These are phyloP conservation scores for Buxus sempervirens DNA, from an alignment of 164 flowering plant species.

Conservation along the genomic window DNA sequence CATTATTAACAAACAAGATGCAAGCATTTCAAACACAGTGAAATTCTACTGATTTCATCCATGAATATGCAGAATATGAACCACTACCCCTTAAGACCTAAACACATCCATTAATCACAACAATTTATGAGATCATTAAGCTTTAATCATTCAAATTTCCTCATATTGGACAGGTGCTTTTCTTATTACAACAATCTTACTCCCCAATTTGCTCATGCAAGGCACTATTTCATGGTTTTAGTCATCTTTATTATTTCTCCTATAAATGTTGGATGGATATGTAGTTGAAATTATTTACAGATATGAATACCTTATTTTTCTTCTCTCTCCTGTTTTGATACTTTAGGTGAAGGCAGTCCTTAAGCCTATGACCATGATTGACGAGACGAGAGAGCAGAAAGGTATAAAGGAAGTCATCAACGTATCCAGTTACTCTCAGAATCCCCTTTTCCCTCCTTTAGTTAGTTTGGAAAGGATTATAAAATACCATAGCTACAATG, in stretches of 20 bases:
- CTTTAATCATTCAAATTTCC: not conserved
- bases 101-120: too few species aligned
- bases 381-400: slow-evolving; percentile 86
- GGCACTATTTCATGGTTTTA: not conserved
- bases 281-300: not conserved
- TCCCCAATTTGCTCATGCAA: too few species aligned
- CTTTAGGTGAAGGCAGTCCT: slow-evolving; percentile 66
- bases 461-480: not conserved
- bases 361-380: slow-evolving; percentile 85
- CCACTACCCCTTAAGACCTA: too few species aligned
- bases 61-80: too few species aligned
- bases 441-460: not conserved
- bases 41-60: too few species aligned
- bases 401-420: slow-evolving; percentile 93
- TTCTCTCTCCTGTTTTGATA: not conserved
- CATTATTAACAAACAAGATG: too few species aligned
- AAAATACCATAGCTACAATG: too few species aligned
- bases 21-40: too few species aligned
- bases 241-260: not conserved
- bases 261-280: not conserved
- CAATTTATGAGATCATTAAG: too few species aligned
- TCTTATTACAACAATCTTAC: not conserved
- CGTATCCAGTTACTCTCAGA: slow-evolving; percentile 48
- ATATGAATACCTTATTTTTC: not conserved
- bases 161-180: slow-evolving; percentile 16